These are phyloP conservation scores for Fomes fomentarius DNA, from an alignment of 1,284 basidiomycete species.

Conservation along the genomic window DNA sequence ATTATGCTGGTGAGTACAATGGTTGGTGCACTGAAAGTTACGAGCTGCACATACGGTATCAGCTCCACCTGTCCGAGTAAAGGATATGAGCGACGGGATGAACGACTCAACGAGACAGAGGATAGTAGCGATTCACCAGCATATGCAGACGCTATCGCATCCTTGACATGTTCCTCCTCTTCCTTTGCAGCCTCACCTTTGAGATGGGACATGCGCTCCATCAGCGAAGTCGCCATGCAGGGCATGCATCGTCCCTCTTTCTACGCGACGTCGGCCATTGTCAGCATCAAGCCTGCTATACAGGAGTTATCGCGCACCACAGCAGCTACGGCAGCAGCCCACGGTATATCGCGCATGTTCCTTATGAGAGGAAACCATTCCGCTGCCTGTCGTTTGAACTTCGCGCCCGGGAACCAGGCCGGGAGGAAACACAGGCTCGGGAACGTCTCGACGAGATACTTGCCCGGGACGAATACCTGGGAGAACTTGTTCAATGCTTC, in stretches of 20 bases:
- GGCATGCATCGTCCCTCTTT: background rate
- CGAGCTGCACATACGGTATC: background rate
- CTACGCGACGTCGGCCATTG: background rate
- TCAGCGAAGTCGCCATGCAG: constrained; percentile 5
- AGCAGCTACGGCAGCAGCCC: constrained; percentile 2
- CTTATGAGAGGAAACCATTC: background rate
- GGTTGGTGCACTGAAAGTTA: no score
- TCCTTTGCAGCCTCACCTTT: background rate
- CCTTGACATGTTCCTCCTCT: constrained; percentile 9
- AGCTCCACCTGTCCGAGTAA: background rate
- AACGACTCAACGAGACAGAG: no score
- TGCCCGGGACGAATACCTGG: constrained; percentile 8
- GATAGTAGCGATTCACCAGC: no score
- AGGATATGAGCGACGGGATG: background rate
- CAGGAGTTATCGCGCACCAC: constrained; percentile 10
- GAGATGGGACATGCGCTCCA: background rate
- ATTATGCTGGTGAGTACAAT: no score
- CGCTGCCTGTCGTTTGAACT: constrained; percentile 11
- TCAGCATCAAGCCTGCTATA: no score
- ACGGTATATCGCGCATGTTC: constrained; percentile 10
- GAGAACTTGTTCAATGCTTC: constrained; percentile 11
- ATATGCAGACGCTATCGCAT: constrained; percentile 9
- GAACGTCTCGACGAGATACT: constrained; percentile 17
- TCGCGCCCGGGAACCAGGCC: constrained; percentile 9
- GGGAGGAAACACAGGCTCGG: constrained; percentile 13